phyloP scores from a whole-genome alignment of 1,284 basidiomycete genomes.

The Sanghuangporus sanghuang region DNA sequence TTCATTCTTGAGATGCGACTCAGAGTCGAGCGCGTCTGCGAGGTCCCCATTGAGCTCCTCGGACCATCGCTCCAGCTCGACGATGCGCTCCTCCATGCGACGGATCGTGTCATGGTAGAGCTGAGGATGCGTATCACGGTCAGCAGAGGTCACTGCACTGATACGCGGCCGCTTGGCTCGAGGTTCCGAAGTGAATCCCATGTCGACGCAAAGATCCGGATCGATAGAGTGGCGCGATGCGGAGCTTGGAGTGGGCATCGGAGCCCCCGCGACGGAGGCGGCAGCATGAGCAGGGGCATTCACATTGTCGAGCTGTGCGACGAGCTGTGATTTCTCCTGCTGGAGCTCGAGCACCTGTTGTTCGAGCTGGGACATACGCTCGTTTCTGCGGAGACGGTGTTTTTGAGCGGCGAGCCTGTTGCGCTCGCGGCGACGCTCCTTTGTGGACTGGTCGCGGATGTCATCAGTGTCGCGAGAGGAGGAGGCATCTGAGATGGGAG shows the following conservation, averaged over 20 bases:
- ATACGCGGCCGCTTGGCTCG: constrained; percentile 4
- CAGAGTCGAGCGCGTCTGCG: constrained; percentile 15
- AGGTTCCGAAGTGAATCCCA: background rate
- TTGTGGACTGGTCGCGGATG: constrained; percentile 15
- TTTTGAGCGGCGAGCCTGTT: constrained; percentile 19
- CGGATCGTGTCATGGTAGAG: constrained; percentile 8
- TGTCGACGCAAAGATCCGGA: background rate
- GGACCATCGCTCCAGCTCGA: constrained; percentile 16
- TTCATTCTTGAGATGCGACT: constrained; percentile 9
- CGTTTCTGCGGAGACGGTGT: constrained; percentile 16
- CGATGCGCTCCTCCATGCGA: constrained; percentile 18
- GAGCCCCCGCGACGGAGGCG: constrained; percentile 1
- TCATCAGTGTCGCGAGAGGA: constrained; percentile 14
- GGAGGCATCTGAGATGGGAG: constrained; percentile 13
- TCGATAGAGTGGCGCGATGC: background rate
- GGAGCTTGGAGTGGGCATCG: background rate
- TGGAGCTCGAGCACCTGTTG: constrained; percentile 19
- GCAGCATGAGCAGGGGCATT: constrained; percentile 4
- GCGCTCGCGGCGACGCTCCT: constrained; percentile 17
- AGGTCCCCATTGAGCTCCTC: constrained; percentile 18
- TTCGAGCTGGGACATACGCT: constrained; percentile 19
- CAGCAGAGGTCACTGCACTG: background rate
- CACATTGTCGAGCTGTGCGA: constrained; percentile 11
- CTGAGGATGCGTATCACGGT: constrained; percentile 6
- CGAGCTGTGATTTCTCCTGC: constrained; percentile 16